Evolutionary conservation across 2,329 filamentous ascomycete genomes (phyloP).

Genomic region (Aspergillus neotritici): DNA sequence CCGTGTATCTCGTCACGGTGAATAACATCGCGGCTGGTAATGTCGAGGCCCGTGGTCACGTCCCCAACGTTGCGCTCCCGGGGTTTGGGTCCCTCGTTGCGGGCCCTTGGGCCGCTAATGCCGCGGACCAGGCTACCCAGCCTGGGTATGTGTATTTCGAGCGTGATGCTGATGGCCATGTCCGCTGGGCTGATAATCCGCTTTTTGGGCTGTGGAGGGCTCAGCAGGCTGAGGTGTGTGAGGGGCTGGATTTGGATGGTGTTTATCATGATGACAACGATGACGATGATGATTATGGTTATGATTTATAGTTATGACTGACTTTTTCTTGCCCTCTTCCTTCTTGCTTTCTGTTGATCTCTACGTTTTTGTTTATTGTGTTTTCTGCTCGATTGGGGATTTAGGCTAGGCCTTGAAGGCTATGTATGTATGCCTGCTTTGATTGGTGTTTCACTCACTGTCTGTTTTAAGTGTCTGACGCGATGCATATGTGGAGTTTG

Average conservation of each 20-base stretch:
- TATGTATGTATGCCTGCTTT: too few species aligned
- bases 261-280: constrained; percentile 6
- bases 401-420: too few species aligned
- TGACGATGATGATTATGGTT: constrained; percentile 13
- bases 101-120: constrained; percentile 19
- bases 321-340: constrained; percentile 8
- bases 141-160: constrained; percentile 40
- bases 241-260: constrained; percentile 32
- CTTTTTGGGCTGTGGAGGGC: constrained; percentile 36
- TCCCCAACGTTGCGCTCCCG: constrained; percentile 29
- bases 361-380: too few species aligned
- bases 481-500: not conserved
- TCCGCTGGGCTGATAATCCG: constrained; percentile 29
- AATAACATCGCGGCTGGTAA: constrained; percentile 30
- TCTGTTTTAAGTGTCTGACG: too few species aligned
- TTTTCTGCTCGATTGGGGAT: too few species aligned
- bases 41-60: constrained; percentile 34
- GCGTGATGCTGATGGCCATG: constrained; percentile 28
- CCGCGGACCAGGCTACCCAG: constrained; percentile 8
- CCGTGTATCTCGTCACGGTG: constrained; percentile 35
- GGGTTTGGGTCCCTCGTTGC: constrained; percentile 30
- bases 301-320: constrained; percentile 18
- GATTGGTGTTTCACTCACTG: too few species aligned
- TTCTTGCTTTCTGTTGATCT: too few species aligned
- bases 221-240: constrained; percentile 32